These are phyloP conservation scores for Anthostomella pinea DNA, from an alignment of 2,329 filamentous ascomycete genomes.

Conservation along the genomic window DNA sequence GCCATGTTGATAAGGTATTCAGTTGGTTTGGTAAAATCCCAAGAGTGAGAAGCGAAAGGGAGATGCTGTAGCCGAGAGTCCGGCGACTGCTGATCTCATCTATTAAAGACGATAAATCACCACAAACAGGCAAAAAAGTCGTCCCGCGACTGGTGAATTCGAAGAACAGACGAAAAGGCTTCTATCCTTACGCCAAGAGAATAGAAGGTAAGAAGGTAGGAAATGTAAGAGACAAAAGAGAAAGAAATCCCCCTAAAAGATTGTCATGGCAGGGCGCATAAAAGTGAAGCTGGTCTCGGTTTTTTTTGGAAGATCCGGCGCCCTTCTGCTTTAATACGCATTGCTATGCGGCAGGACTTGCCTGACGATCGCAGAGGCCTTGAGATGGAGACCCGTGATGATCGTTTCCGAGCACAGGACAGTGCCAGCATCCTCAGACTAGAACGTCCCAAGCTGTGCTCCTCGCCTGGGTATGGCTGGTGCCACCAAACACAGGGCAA, in stretches of 20 bases:
- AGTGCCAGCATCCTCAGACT: constrained; percentile 12
- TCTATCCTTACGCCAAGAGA: constrained; percentile 23
- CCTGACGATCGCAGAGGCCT: constrained; percentile 19
- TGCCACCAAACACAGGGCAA: constrained; percentile 11
- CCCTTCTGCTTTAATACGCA: constrained; percentile 31
- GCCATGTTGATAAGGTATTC: constrained; percentile 20
- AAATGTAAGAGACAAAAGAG: constrained; percentile 20
- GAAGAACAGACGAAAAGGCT: constrained; percentile 24
- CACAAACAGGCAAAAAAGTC: constrained; percentile 26
- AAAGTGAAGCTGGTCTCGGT: constrained; percentile 14
- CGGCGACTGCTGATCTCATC: constrained; percentile 22
- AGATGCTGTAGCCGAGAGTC: constrained; percentile 16
- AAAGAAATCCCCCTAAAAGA: constrained; percentile 24
- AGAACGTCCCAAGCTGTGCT: constrained; percentile 5
- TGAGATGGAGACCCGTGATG: constrained; percentile 19
- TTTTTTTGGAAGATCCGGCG: constrained; percentile 21
- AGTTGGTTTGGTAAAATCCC: constrained; percentile 8
- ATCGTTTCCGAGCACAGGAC: constrained; percentile 8
- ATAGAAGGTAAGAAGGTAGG: constrained; percentile 18
- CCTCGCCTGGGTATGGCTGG: background rate
- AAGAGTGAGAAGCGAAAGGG: constrained; percentile 13
- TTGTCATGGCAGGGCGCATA: constrained; percentile 11
- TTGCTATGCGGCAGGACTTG: constrained; percentile 22
- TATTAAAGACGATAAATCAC: constrained; percentile 9
- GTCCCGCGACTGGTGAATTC: constrained; percentile 36